phyloP scores from a whole-genome alignment of 495 filamentous ascomycete genomes.

The Penicillium dipodomyicola region DNA sequence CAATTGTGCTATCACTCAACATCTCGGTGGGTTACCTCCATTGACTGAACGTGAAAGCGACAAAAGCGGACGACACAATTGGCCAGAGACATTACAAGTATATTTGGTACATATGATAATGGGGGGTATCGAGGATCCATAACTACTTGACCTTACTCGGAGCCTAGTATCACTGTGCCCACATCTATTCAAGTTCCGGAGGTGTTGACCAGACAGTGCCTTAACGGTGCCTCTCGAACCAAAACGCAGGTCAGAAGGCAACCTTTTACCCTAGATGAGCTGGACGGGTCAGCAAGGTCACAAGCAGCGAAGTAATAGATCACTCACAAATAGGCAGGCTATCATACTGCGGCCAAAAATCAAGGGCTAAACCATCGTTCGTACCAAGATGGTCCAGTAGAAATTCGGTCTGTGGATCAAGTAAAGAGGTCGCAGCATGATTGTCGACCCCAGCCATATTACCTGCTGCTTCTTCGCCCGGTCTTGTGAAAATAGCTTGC shows the following conservation, averaged over 20 bases:
- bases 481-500: neutral
- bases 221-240: too few relatives aligned
- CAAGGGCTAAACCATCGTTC: constrained; percentile 23
- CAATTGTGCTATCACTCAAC: constrained; percentile 4
- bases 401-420: constrained; percentile 20
- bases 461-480: neutral
- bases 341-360: constrained; percentile 35
- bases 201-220: too few relatives aligned
- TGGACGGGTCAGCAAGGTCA: neutral
- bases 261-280: neutral
- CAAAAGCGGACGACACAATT: constrained; percentile 10
- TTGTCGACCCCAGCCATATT: neutral
- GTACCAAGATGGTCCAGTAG: constrained; percentile 23
- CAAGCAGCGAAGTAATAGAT: neutral
- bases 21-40: neutral
- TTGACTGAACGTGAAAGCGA: constrained; percentile 11
- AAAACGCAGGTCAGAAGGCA: too few relatives aligned
- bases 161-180: too few relatives aligned
- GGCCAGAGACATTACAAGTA: constrained; percentile 18
- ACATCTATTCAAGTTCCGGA: too few relatives aligned
- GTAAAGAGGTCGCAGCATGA: neutral
- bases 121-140: neutral
- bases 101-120: constrained; percentile 11
- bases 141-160: too few relatives aligned
- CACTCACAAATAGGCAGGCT: constrained; percentile 26